Evolutionary conservation across 2,329 filamentous ascomycete species (phyloP).

Genomic region (Aspergillus pseudoviridinutans): DNA sequence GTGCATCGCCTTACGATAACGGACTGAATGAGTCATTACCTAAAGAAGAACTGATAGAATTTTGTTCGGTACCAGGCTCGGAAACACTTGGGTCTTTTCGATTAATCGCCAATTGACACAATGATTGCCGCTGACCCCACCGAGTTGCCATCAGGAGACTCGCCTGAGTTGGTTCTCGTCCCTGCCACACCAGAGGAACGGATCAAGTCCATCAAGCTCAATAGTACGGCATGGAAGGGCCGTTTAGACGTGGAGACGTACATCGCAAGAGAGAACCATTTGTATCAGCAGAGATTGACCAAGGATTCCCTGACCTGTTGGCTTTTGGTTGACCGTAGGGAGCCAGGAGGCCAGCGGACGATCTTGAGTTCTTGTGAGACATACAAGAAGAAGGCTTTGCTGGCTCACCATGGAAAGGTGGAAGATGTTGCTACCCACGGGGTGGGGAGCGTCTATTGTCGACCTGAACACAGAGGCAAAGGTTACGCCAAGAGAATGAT

Average conservation of each 20-base stretch:
- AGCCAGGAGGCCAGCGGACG: conserved; percentile 37
- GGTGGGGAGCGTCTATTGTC: conserved; percentile 75
- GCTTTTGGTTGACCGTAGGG: conserved; percentile 52
- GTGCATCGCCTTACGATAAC: background rate
- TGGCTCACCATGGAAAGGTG: conserved; percentile 49
- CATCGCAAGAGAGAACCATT: conserved; percentile 53
- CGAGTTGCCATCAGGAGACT: conserved; percentile 46
- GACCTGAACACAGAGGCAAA: conserved; percentile 60
- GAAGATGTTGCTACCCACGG: conserved; percentile 63
- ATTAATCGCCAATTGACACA: conserved; percentile 5
- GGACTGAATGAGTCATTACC: background rate
- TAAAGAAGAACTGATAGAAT: background rate
- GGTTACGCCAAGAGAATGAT: conserved; percentile 79
- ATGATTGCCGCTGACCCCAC: conserved; percentile 34
- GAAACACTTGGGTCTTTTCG: too few species aligned
- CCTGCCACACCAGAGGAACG: conserved; percentile 54
- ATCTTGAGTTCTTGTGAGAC: conserved; percentile 60
- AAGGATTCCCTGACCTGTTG: conserved; percentile 56
- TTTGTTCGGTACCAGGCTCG: too few species aligned
- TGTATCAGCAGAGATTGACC: conserved; percentile 50
- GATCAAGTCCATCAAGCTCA: conserved; percentile 49
- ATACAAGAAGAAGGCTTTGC: conserved; percentile 38
- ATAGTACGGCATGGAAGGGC: conserved; percentile 57
- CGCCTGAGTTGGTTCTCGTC: conserved; percentile 50
- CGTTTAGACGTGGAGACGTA: conserved; percentile 53